A percentile compares a stretch with the other conserved stretches of the same genome.
phyloP scores from a whole-genome alignment of 768 basidiomycete species.

The Tulasnella sp. region DNA sequence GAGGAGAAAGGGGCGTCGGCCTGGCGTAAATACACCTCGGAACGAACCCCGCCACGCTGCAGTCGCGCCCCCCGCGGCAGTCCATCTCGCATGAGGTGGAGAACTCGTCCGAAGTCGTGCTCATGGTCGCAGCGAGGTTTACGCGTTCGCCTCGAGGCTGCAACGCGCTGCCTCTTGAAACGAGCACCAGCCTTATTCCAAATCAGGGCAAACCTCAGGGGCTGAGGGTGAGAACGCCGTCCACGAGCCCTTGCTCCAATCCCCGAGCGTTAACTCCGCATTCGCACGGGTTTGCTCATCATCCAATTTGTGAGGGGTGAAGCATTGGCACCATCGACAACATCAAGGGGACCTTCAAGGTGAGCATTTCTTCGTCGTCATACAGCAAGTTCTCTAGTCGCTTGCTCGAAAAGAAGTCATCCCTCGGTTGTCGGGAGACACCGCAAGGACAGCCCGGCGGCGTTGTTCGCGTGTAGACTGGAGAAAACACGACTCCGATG shows the following conservation, averaged over 20 bases:
- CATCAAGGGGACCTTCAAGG: slow-evolving; percentile 23
- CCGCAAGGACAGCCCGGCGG: not conserved
- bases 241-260: not conserved
- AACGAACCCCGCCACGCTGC: slow-evolving; percentile 1
- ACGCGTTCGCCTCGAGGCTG: slow-evolving; percentile 4
- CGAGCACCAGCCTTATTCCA: not conserved
- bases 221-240: not conserved
- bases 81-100: not conserved
- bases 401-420: not conserved
- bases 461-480: slow-evolving; percentile 12
- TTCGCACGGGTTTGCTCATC: slow-evolving; percentile 15
- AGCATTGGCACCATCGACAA: not conserved
- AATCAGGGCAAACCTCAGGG: not conserved
- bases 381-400: not conserved
- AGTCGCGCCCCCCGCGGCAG: not conserved
- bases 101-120: not conserved
- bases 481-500: slow-evolving; percentile 16
- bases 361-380: slow-evolving; percentile 7
- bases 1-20: not conserved
- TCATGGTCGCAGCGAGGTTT: not conserved
- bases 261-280: slow-evolving; percentile 1
- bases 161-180: not conserved
- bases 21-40: slow-evolving; percentile 7
- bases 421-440: not conserved
- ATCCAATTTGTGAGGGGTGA: slow-evolving; percentile 8